Base-by-base conservation (phyloP, 2,329 filamentous ascomycete genomes). In the Hypocreales sp. region DNA sequence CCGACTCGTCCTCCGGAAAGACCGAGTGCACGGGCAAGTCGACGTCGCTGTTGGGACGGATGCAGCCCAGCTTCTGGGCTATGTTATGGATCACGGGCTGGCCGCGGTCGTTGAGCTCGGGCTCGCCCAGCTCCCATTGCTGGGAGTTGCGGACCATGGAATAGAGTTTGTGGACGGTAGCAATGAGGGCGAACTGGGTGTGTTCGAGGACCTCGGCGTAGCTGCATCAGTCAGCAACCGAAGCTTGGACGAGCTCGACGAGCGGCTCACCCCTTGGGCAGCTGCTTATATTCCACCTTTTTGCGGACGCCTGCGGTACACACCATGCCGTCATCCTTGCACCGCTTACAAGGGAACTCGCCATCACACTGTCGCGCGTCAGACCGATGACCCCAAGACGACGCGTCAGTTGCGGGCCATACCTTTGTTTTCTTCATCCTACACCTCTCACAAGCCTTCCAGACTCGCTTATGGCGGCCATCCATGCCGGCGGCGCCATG, bases 351-450 rank as follows among this genome's bases (percentile, higher is more conserved):
- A 8, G 70, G 70, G 31, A 72, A 73, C 41, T 74, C 69, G 34
- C 70, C 70, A 36, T 75, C 69, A 42, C 70, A 75, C 68, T 73
- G 13, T 4, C 6, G 7, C 13, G 16, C 4, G 10, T 15, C 19
- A 5, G 5, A 7, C 8, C 11, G 24, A 8, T 20, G 9, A 11
- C 22, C 16, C 11, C 4, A 11, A 5, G 4, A 8, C 15, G 9
- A 7, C n/a, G 9, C n/a, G 15, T 25, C 10, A 6, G 15, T 17
- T 7, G 23, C 4, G 11, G n/a, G 7, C n/a, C 33, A 26, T 50
- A 71, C 69, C 68, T 75, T 75, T 29, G 71, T 76, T 57, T 76
- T 76, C 60, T 75, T 76, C 67, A 74, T 74, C 37, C 70, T 56
- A 55, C 70, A 76, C 37, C 71, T 56, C 50, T 75, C 69, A 36